Percentiles rank a stretch among this genome's conserved stretches.
phyloP scores from a whole-genome alignment of 371 early-diverging fungal species.

The Paraphysoderma sedebokerense region DNA sequence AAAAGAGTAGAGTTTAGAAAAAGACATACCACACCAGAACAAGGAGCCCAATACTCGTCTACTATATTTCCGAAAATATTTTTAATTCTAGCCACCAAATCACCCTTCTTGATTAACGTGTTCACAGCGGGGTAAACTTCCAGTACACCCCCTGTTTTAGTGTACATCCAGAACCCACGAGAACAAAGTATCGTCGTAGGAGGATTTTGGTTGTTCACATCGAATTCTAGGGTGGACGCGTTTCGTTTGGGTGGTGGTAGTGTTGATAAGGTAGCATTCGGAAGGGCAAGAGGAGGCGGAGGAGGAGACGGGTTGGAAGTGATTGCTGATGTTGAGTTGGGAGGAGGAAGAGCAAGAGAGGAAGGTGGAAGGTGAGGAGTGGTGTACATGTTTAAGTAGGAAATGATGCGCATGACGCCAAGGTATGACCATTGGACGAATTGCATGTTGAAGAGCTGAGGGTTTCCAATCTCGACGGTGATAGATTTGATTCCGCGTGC shows the following conservation, averaged over 20 bases:
- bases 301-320: no score
- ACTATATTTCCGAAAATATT: slow-evolving; percentile 84
- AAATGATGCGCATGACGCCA: slow-evolving; percentile 27
- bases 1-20: no score
- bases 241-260: no score
- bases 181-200: slow-evolving; percentile 12
- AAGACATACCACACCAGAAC: no score
- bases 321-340: no score
- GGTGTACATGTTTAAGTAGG: slow-evolving; percentile 24
- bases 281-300: no score
- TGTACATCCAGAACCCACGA: slow-evolving; percentile 18
- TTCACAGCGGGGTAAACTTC: slow-evolving; percentile 75
- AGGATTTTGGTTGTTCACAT: slow-evolving; percentile 8
- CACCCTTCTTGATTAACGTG: slow-evolving; percentile 67
- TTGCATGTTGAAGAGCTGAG: slow-evolving; percentile 26
- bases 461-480: slow-evolving; percentile 52
- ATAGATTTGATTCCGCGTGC: slow-evolving; percentile 63
- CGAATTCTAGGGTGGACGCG: no score
- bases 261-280: no score
- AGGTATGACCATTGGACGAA: slow-evolving; percentile 27
- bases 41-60: slow-evolving; percentile 71
- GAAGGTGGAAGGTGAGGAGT: no score
- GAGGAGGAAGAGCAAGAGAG: no score
- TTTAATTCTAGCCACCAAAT: slow-evolving; percentile 72
- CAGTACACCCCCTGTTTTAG: slow-evolving; percentile 50